Evolutionary conservation across 176 grass and related monocot species (phyloP).

Genomic region (Zizania latifolia): DNA sequence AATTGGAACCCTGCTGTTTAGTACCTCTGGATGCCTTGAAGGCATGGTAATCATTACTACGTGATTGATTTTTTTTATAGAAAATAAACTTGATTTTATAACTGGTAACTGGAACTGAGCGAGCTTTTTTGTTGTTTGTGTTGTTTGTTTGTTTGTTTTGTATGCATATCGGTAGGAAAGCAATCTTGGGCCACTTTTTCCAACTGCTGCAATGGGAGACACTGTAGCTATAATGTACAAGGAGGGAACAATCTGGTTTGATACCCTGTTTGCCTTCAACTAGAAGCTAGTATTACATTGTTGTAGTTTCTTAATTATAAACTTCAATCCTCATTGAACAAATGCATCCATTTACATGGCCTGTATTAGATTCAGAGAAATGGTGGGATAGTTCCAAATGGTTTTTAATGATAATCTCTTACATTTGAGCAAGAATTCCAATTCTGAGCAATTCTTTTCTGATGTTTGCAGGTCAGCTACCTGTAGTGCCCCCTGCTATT

Average conservation of each 20-base stretch:
- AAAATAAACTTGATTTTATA: slow-evolving; percentile 26
- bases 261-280: slow-evolving; percentile 60
- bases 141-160: slow-evolving; percentile 74
- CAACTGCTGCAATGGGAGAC: slow-evolving; percentile 80
- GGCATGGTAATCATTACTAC: slow-evolving; percentile 7
- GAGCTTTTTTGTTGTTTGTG: slow-evolving; percentile 43
- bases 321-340: slow-evolving; percentile 23
- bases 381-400: neutral
- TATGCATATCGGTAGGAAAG: slow-evolving; percentile 86
- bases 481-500: slow-evolving; percentile 42
- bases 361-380: no score
- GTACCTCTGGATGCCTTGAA: neutral
- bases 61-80: neutral
- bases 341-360: neutral
- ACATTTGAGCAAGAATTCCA: neutral
- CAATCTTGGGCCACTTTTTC: slow-evolving; percentile 74
- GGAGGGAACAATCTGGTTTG: slow-evolving; percentile 71
- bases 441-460: neutral
- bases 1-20: neutral
- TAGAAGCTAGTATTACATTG: slow-evolving; percentile 43
- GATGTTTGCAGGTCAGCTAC: slow-evolving; percentile 60
- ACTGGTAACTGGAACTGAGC: slow-evolving; percentile 50
- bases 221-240: slow-evolving; percentile 71
- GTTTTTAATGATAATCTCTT: slow-evolving; percentile 2
- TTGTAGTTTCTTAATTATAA: slow-evolving; percentile 14